These are phyloP conservation scores for Corynascus novoguineensis DNA, from an alignment of 495 filamentous ascomycete species.

Conservation along the genomic window DNA sequence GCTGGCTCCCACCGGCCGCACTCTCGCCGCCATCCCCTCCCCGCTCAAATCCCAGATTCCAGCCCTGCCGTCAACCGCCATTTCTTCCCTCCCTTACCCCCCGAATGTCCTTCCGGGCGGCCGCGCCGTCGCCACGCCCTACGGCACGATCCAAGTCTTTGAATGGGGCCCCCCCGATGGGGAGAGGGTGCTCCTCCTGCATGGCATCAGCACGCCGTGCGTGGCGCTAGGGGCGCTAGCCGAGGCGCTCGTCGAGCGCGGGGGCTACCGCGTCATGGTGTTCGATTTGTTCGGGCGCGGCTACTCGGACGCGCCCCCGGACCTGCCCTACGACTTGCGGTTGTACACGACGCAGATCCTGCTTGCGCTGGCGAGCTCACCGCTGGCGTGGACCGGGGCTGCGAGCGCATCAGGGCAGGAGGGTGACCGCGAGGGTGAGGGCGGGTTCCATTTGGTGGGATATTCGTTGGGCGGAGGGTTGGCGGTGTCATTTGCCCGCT, in stretches of 20 bases:
- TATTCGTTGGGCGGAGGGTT: conserved; percentile 83
- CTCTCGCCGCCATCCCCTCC: conserved; percentile 18
- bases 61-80: conserved; percentile 15
- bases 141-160: conserved; percentile 67
- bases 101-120: conserved; percentile 68
- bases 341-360: conserved; percentile 72
- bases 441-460: conserved; percentile 64
- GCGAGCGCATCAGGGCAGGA: too few relatives aligned
- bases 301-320: conserved; percentile 64
- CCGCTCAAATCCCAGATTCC: conserved; percentile 25
- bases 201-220: conserved; percentile 76
- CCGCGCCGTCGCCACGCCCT: conserved; percentile 67
- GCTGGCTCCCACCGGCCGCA: not conserved
- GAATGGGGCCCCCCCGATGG: conserved; percentile 76
- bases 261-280: conserved; percentile 66
- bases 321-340: conserved; percentile 59
- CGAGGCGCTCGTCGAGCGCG: conserved; percentile 54
- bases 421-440: too few relatives aligned
- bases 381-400: conserved; percentile 43
- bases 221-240: conserved; percentile 60
- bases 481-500: conserved; percentile 61
- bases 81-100: conserved; percentile 54
- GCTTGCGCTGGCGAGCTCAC: conserved; percentile 62
- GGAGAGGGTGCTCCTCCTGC: conserved; percentile 67
- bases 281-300: conserved; percentile 80